Percentiles rank a stretch among this genome's conserved stretches.
Evolutionary conservation across 352 stramenopile species (phyloP).

Genomic region (Phytophthora crassamura): DNA sequence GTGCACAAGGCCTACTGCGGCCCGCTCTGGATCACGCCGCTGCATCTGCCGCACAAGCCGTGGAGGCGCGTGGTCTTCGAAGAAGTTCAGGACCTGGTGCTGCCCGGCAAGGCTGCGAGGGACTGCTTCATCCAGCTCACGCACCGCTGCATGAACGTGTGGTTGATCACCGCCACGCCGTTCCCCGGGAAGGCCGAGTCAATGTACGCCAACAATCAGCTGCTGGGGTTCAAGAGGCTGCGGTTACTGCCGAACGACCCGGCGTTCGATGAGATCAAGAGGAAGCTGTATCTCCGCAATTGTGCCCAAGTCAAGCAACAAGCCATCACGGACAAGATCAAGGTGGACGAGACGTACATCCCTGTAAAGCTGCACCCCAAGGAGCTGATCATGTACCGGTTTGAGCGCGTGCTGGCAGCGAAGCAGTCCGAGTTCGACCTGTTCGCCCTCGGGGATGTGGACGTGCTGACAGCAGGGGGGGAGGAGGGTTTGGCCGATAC

Average conservation of each 20-base stretch:
- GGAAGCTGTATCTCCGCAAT: constrained; percentile 87
- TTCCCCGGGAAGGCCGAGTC: constrained; percentile 81
- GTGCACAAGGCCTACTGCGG: constrained; percentile 85
- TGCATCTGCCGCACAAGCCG: constrained; percentile 72
- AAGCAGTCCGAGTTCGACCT: constrained; percentile 43
- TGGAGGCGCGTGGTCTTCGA: constrained; percentile 89
- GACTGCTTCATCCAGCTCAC: constrained; percentile 90
- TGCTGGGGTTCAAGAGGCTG: constrained; percentile 84
- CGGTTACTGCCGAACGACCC: constrained; percentile 67
- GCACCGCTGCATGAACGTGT: constrained; percentile 75
- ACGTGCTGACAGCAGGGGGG: constrained; percentile 35
- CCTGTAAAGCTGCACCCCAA: constrained; percentile 72
- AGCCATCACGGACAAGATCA: constrained; percentile 82
- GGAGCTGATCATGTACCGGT: constrained; percentile 75
- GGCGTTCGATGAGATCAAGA: constrained; percentile 89
- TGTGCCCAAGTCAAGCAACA: constrained; percentile 84
- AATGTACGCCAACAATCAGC: constrained; percentile 91
- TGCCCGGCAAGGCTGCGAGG: constrained; percentile 69
- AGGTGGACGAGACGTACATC: constrained; percentile 77
- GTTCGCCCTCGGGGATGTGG: constrained; percentile 56
- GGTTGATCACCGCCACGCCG: constrained; percentile 87
- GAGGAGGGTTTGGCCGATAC: constrained; percentile 24
- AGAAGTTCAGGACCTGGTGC: constrained; percentile 87
- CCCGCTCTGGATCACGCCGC: constrained; percentile 64
- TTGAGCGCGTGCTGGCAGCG: constrained; percentile 62